Conservation (phyloP, 2,329 filamentous ascomycete genomes). For the Berkeleyomyces basicola region DNA sequence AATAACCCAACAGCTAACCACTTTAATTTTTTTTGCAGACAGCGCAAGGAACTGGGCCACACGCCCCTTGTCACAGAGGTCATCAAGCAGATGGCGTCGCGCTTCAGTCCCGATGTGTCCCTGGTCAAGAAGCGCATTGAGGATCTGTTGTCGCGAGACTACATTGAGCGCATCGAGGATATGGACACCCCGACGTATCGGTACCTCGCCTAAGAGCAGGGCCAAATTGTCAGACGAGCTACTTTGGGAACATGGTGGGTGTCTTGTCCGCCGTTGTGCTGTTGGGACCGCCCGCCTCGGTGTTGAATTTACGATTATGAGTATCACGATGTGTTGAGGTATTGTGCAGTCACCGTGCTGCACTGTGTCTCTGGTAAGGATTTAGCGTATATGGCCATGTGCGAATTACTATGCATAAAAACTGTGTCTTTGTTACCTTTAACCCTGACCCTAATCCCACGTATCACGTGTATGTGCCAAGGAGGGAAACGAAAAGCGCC, state of each 20-base stretch:
- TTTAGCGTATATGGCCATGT: neutral
- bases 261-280: too few species aligned
- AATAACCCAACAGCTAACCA: slow-evolving; percentile 16
- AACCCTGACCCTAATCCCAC: neutral
- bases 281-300: too few species aligned
- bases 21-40: slow-evolving; percentile 30
- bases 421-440: neutral
- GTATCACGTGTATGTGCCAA: neutral
- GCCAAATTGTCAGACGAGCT: neutral
- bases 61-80: slow-evolving; percentile 55
- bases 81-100: slow-evolving; percentile 46
- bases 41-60: slow-evolving; percentile 56
- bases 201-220: slow-evolving; percentile 44
- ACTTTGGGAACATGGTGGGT: neutral
- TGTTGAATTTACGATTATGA: too few species aligned
- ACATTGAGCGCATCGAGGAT: slow-evolving; percentile 58
- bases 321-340: too few species aligned
- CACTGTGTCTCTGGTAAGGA: neutral
- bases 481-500: slow-evolving; percentile 4
- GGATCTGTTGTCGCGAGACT: slow-evolving; percentile 59
- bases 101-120: slow-evolving; percentile 59
- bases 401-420: neutral
- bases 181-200: slow-evolving; percentile 48
- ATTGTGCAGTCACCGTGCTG: too few species aligned
- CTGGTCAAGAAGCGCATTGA: slow-evolving; percentile 75